phyloP scores from a whole-genome alignment of 2,329 filamentous ascomycete genomes.

The Sphaerostilbella broomeana region DNA sequence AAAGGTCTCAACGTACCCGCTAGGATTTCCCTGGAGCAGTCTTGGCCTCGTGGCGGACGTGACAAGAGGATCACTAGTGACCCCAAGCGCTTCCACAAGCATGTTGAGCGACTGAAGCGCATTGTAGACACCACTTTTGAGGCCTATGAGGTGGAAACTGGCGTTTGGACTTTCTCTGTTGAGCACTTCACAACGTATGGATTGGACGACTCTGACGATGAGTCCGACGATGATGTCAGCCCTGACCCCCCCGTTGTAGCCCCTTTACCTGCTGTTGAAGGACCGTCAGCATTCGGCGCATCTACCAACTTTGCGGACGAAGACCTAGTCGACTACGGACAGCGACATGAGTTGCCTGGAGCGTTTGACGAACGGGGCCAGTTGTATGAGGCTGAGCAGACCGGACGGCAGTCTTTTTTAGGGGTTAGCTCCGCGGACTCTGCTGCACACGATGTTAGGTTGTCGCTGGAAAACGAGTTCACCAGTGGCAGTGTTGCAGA shows the following conservation, averaged over 20 bases:
- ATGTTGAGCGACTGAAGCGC: conserved; percentile 72
- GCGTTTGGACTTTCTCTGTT: conserved; percentile 88
- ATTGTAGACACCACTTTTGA: conserved; percentile 78
- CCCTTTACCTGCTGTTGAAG: conserved; percentile 12
- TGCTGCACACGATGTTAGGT: conserved; percentile 54
- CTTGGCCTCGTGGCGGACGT: conserved; percentile 67
- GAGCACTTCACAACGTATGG: conserved; percentile 96
- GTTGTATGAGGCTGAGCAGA: conserved; percentile 49
- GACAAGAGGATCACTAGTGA: conserved; percentile 49
- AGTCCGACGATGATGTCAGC: conserved; percentile 49
- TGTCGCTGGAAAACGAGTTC: conserved; percentile 54
- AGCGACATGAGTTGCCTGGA: conserved; percentile 58
- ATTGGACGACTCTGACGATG: conserved; percentile 71
- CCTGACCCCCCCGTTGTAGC: conserved; percentile 13
- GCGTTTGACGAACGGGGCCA: conserved; percentile 64
- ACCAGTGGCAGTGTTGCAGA: conserved; percentile 57
- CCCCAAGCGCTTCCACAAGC: conserved; percentile 67
- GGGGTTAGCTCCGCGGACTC: conserved; percentile 84
- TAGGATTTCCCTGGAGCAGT: conserved; percentile 81
- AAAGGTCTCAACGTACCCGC: conserved; percentile 90
- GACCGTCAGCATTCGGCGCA: conserved; percentile 17
- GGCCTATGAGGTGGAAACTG: conserved; percentile 69
- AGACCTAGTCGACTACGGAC: conserved; percentile 52
- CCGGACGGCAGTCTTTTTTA: conserved; percentile 76
- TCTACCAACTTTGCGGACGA: conserved; percentile 30